Percentiles rank a stretch among this genome's conserved stretches.
Conservation (phyloP, 768 basidiomycete species). For the Russula ochroleuca region DNA sequence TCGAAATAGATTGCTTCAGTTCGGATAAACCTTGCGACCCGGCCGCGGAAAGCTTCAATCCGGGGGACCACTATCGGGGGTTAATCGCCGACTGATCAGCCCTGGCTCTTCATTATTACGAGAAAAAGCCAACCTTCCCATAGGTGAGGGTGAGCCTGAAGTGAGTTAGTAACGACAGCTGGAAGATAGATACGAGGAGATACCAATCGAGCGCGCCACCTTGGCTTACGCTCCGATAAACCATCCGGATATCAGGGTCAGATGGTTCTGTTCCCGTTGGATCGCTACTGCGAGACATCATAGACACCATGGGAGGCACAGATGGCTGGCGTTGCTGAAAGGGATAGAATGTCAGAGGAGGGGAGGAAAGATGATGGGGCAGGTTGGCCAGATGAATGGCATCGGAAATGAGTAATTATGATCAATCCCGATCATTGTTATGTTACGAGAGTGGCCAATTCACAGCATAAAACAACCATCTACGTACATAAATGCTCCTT, state of each 20-base stretch:
- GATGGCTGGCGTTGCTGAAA: not conserved
- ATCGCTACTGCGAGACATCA: slow-evolving; percentile 9
- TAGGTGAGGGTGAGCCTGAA: slow-evolving; percentile 24
- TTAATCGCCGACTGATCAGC: not conserved
- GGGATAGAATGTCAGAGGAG: slow-evolving; percentile 1
- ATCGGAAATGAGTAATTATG: not conserved
- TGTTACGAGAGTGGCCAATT: not conserved
- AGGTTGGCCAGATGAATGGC: not conserved
- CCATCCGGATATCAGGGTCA: slow-evolving; percentile 21
- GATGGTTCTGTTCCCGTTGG: slow-evolving; percentile 3
- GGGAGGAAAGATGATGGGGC: not conserved
- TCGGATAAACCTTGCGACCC: slow-evolving; percentile 25
- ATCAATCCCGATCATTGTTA: slow-evolving; percentile 14
- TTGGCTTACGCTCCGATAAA: slow-evolving; percentile 20
- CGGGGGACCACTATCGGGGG: slow-evolving; percentile 19
- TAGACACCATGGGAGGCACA: slow-evolving; percentile 11
- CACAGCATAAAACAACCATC: not conserved
- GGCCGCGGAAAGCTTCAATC: slow-evolving; percentile 22
- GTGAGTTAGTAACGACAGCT: not conserved
- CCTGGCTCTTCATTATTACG: not conserved
- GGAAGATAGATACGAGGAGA: not conserved
- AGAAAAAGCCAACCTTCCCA: slow-evolving; percentile 17
- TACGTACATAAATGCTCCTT: slow-evolving; percentile 5
- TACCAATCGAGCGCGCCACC: slow-evolving; percentile 25
- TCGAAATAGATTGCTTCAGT: slow-evolving; percentile 10